Percentiles rank a stretch among this genome's conserved stretches.
Conservation (phyloP, 2,329 filamentous ascomycete species). For the Penicillium aurantiogriseum region DNA sequence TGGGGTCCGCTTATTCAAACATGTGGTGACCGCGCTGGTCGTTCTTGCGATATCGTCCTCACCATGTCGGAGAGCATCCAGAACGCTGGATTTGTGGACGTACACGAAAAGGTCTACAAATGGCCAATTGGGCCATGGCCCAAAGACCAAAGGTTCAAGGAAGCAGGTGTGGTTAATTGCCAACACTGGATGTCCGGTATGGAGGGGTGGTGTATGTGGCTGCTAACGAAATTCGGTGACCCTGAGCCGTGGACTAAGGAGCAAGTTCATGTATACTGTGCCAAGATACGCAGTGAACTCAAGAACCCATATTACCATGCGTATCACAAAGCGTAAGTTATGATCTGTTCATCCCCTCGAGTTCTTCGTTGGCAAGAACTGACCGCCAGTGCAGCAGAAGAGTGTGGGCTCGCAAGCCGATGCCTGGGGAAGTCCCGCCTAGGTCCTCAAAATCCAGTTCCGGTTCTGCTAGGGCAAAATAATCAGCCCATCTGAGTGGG, state of each 20-base stretch:
- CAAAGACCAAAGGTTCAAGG: slow-evolving; percentile 28
- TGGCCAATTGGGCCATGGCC: slow-evolving; percentile 35
- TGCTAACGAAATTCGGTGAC: slow-evolving; percentile 27
- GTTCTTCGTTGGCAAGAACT: too few species aligned
- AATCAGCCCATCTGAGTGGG: neutral
- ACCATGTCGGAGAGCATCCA: slow-evolving; percentile 26
- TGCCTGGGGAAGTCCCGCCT: neutral
- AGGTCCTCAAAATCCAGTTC: slow-evolving; percentile 1
- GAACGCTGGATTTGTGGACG: slow-evolving; percentile 34
- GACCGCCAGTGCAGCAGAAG: too few species aligned
- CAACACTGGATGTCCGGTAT: slow-evolving; percentile 30
- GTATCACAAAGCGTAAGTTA: too few species aligned
- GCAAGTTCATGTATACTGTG: slow-evolving; percentile 7
- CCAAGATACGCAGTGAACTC: neutral
- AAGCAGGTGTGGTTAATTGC: slow-evolving; percentile 41
- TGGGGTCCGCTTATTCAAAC: slow-evolving; percentile 20
- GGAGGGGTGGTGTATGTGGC: slow-evolving; percentile 32
- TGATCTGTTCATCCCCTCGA: too few species aligned
- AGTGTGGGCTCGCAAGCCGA: too few species aligned
- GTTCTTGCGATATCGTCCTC: slow-evolving; percentile 20
- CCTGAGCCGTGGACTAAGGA: slow-evolving; percentile 15
- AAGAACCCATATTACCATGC: too few species aligned
- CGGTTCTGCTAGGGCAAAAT: neutral
- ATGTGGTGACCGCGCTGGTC: slow-evolving; percentile 22
- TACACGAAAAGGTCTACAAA: slow-evolving; percentile 31